Conservation (phyloP, 2,329 filamentous ascomycete genomes). For the Alternaria panax region DNA sequence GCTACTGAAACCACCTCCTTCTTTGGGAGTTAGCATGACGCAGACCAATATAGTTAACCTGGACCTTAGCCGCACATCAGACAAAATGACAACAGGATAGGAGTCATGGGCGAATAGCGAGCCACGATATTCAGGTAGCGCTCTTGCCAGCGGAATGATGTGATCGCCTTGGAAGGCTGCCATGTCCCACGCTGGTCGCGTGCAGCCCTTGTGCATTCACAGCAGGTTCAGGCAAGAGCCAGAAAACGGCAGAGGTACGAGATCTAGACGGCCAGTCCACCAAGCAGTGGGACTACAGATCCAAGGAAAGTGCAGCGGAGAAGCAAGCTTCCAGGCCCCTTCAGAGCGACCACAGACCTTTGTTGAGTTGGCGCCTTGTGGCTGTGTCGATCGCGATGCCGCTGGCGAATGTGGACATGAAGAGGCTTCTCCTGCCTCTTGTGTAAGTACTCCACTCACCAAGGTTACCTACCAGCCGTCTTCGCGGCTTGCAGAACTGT, state of each 20-base stretch:
- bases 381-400: conserved; percentile 15
- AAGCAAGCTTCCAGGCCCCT: conserved; percentile 8
- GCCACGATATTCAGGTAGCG: conserved; percentile 6
- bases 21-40: conserved; percentile 32
- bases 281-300: background rate
- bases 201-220: background rate
- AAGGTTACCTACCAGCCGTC: background rate
- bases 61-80: conserved; percentile 31
- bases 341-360: conserved; percentile 16
- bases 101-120: conserved; percentile 8
- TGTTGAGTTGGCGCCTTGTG: conserved; percentile 8
- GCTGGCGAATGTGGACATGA: background rate
- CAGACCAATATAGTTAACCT: conserved; percentile 39
- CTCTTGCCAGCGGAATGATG: background rate
- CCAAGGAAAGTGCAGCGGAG: background rate
- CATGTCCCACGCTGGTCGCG: background rate
- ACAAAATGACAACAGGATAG: conserved; percentile 36
- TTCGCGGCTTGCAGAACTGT: background rate
- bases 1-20: conserved; percentile 41
- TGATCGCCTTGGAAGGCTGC: background rate
- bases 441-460: conserved; percentile 14
- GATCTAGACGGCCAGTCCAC: background rate
- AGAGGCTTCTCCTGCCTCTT: conserved; percentile 18
- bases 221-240: background rate
- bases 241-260: background rate